Evolutionary conservation across 805 yeast species (phyloP), one percentile per base, ranked within the genome.

Genomic region (Wickerhamiella qilinensis): DNA sequence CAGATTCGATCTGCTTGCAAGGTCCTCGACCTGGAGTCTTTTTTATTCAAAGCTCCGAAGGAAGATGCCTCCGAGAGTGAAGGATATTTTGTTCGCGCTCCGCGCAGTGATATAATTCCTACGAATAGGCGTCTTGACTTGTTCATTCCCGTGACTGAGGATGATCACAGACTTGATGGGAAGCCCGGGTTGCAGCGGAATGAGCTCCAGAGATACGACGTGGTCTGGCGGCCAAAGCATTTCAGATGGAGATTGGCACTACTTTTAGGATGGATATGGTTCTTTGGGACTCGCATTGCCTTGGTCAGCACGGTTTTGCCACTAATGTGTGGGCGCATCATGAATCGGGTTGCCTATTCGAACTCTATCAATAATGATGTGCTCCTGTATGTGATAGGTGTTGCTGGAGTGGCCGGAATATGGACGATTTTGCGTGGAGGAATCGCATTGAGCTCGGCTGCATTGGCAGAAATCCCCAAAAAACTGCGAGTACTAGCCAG

Each of bases 151-250:
- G 96, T 88, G 2, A 81, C 93, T 1, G 76, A 73, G 47, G 78
- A 75, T 46, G 94, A 86, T 54, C 64, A 69, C 36, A 65, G 79
- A 12, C 55, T 79, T 35, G 56, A 53, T 16, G 46, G 45, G 20
- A 46, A 41, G n/a, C 65, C 63, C 14, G 62, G 60, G 15, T 50
- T 62, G n/a, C 67, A 62, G 30, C 64, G 59, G 17, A 65, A 62
- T 38, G 60, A 60, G 20, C 59, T 63, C 20, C 60, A 63, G 40
- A 56, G 58, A 2, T 84, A 86, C 56, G 65, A 71, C 2, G 71
- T 86, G 21, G 95, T 86, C 2, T 93, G 86, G 58, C 66, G 83
- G 33, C 97, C 99, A 3, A 93, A 94, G 2, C 47, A 67, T 36
- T 82, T 88, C 56, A 67, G 73, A 37, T 24, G 51, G 2, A 66